Conservation (phyloP, 2,329 filamentous ascomycete genomes). For the Hypoxylon sp. region DNA sequence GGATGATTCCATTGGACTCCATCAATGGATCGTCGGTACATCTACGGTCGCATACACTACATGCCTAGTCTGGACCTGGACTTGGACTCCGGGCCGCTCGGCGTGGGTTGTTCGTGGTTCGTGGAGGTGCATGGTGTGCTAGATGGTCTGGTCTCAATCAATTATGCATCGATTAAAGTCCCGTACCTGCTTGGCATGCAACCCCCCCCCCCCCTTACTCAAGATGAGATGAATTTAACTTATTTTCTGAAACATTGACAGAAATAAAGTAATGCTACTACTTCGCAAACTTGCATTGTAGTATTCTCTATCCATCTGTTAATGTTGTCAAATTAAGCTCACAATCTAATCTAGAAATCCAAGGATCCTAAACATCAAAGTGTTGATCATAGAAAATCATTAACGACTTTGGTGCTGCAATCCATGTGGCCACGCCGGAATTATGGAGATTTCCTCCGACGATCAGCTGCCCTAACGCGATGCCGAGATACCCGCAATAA, state of each 20-base stretch:
- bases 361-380: conserved; percentile 13
- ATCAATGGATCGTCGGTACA: conserved; percentile 15
- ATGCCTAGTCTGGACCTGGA: conserved; percentile 8
- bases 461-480: conserved; percentile 25
- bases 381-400: conserved; percentile 39
- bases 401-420: conserved; percentile 28
- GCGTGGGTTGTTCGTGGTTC: conserved; percentile 16
- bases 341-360: conserved; percentile 27
- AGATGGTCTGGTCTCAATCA: conserved; percentile 15
- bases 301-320: neutral
- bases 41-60: conserved; percentile 22
- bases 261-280: neutral
- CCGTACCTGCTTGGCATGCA: conserved; percentile 34
- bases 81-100: conserved; percentile 18
- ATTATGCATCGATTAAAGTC: conserved; percentile 33
- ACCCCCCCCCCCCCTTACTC: conserved; percentile 21
- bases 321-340: conserved; percentile 41
- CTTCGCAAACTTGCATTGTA: neutral
- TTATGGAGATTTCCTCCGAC: conserved; percentile 10
- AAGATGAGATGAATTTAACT: neutral
- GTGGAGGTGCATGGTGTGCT: conserved; percentile 16
- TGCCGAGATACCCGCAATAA: conserved; percentile 11
- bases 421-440: conserved; percentile 37
- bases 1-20: conserved; percentile 19
- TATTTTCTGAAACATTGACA: neutral